These are phyloP conservation scores for Hevea brasiliensis DNA, from an alignment of 345 rosid genomes.

Conservation along the genomic window DNA sequence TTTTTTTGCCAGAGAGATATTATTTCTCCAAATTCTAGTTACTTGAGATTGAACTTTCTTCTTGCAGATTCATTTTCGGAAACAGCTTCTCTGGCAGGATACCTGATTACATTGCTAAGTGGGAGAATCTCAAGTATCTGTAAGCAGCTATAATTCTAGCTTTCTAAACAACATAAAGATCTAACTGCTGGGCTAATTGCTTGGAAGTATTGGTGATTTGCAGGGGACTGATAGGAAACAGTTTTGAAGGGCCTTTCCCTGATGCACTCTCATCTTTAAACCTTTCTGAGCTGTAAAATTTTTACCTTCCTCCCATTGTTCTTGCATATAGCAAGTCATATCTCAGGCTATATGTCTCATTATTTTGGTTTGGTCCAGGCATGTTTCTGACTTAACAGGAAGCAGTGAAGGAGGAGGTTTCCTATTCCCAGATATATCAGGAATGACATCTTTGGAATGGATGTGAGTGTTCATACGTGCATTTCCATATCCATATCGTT, in stretches of 20 bases:
- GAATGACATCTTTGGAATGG: slow-evolving; percentile 1
- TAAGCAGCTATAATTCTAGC: not conserved
- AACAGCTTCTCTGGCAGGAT: not conserved
- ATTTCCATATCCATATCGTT: not conserved
- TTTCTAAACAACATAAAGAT: no score
- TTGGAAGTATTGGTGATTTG: not conserved
- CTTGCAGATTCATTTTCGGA: not conserved
- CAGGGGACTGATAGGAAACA: slow-evolving; percentile 8
- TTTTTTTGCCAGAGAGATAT: not conserved
- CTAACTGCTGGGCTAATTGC: no score
- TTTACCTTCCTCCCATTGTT: no score
- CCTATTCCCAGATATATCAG: slow-evolving; percentile 6
- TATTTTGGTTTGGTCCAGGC: not conserved
- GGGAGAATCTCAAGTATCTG: slow-evolving; percentile 2
- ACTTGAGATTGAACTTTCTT: not conserved
- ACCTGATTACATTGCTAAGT: not conserved
- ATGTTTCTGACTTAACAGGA: not conserved
- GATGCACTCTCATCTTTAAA: not conserved
- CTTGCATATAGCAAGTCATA: no score
- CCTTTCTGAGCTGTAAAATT: not conserved
- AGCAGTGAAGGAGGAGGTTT: not conserved
- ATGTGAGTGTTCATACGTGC: not conserved
- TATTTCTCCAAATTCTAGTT: not conserved
- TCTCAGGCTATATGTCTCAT: not conserved
- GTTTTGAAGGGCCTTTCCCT: slow-evolving; percentile 10